phyloP scores from a whole-genome alignment of 805 yeast species.

The Saitoella complicata region DNA sequence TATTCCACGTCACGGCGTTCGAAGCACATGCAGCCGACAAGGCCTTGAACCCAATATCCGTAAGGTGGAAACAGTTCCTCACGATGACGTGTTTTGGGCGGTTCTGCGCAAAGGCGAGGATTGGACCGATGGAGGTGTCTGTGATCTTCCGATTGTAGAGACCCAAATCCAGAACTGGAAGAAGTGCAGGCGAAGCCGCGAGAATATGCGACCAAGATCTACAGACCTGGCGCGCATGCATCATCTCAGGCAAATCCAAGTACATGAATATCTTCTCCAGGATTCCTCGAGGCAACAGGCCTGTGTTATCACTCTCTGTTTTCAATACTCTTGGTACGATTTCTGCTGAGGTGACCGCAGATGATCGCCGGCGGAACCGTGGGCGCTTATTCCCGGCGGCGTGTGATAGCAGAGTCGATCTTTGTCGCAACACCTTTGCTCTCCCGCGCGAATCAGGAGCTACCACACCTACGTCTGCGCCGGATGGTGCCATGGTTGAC shows the following conservation, averaged over 20 bases:
- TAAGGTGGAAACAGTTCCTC: constrained; percentile 60
- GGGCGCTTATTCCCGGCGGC: too few relatives aligned
- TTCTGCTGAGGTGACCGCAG: too few relatives aligned
- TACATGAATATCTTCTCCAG: constrained; percentile 37
- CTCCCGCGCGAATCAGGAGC: too few relatives aligned
- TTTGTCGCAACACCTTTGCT: too few relatives aligned
- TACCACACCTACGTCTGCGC: too few relatives aligned
- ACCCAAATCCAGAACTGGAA: constrained; percentile 36
- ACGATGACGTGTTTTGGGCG: constrained; percentile 45
- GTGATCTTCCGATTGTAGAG: constrained; percentile 46
- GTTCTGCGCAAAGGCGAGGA: constrained; percentile 50
- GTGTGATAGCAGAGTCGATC: too few relatives aligned
- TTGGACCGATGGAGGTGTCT: constrained; percentile 39
- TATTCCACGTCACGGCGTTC: constrained; percentile 34
- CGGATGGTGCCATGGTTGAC: too few relatives aligned
- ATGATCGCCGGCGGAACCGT: too few relatives aligned
- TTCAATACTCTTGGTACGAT: too few relatives aligned
- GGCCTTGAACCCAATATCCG: constrained; percentile 59
- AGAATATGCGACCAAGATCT: constrained; percentile 54
- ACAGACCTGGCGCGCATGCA: constrained; percentile 44
- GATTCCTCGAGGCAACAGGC: constrained; percentile 12
- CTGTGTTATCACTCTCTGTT: too few relatives aligned
- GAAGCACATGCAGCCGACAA: constrained; percentile 62
- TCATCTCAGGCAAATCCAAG: constrained; percentile 40
- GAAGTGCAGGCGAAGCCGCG: constrained; percentile 38